Conservation (phyloP, 495 filamentous ascomycete species). For the Neurospora sp. region DNA sequence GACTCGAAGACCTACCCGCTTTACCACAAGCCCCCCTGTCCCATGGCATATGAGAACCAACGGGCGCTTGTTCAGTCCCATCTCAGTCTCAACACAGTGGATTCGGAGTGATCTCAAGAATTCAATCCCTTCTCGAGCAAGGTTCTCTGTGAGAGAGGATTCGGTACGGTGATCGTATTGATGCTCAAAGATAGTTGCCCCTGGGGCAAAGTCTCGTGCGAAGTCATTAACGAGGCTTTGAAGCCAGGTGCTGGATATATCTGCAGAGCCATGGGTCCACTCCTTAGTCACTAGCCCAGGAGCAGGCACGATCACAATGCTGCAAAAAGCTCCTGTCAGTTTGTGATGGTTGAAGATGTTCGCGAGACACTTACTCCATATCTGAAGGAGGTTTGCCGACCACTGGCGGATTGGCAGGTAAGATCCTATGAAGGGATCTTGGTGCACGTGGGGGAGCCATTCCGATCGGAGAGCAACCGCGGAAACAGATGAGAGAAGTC, state of each 20-base stretch:
- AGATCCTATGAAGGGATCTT: neutral
- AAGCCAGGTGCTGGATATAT: neutral
- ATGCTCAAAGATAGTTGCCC: neutral
- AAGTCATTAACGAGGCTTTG: neutral
- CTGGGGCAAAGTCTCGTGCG: neutral
- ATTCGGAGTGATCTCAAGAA: neutral
- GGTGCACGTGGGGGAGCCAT: neutral
- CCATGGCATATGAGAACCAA: neutral
- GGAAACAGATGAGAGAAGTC: neutral
- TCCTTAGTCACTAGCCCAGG: neutral
- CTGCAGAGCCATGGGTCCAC: neutral
- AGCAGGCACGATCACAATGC: neutral
- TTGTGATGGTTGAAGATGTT: neutral
- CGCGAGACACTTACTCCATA: neutral
- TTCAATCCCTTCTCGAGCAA: neutral
- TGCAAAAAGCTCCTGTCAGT: neutral
- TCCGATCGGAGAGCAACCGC: neutral
- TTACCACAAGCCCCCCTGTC: neutral
- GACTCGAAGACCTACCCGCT: neutral
- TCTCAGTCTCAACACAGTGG: neutral
- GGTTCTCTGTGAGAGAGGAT: neutral
- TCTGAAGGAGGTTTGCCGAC: neutral
- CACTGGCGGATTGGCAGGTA: neutral
- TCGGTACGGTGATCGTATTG: neutral
- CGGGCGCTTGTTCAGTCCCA: neutral